Base-by-base conservation (phyloP, 1,284 basidiomycete species). In the Apiotrichum domesticum region DNA sequence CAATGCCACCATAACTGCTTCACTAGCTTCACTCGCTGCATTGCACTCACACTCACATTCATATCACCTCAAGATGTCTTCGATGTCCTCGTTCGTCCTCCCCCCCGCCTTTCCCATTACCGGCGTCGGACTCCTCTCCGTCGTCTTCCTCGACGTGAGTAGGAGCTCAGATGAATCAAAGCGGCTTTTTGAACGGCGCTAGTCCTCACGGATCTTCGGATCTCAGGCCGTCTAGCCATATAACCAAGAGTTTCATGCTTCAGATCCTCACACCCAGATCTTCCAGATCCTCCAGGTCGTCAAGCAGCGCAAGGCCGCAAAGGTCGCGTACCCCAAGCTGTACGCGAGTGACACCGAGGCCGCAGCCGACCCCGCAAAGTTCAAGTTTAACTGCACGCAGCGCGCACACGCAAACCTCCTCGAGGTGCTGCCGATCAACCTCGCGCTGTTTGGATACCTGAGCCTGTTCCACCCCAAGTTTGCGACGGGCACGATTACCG, bases 351-450 rank as follows among this genome's bases (percentile, higher is more conserved):
- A 70, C 46, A 67, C 64, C 5, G 71, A 72, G 45, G 71, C 72
- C 33, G 57, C 57, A 21, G 62, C 66, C n/a, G 70, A 72, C 59
- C 57, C 62, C 44, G 67, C 68, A 61, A 72, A 71, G 63, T 54
- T 67, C 63, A 51, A 52, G 41, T 73, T 65, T 61, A 72, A 75
- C 66, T 75, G 73, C 50, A 57, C 59, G 15, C 73, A 75, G 60
- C 61, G 73, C 46, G 68, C 67, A 40, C 66, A 72, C 57, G 63
- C 56, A n/a, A 75, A 73, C 63, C 71, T 70, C n/a, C 65, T 73
- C 52, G 73, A 75, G 65, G 58, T 52, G 48, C 42, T 67, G 33
- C 67, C 72, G 1, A 66, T 57, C 58, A 37, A 68, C 46, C 50
- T 75, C 15, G 52, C 55, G 7, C 21, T 66, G 33, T 62, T 58